Percentiles rank a stretch among this genome's conserved stretches.
Evolutionary conservation across 495 filamentous ascomycete species (phyloP).

Genomic region (Aspergillus sclerotioniger): DNA sequence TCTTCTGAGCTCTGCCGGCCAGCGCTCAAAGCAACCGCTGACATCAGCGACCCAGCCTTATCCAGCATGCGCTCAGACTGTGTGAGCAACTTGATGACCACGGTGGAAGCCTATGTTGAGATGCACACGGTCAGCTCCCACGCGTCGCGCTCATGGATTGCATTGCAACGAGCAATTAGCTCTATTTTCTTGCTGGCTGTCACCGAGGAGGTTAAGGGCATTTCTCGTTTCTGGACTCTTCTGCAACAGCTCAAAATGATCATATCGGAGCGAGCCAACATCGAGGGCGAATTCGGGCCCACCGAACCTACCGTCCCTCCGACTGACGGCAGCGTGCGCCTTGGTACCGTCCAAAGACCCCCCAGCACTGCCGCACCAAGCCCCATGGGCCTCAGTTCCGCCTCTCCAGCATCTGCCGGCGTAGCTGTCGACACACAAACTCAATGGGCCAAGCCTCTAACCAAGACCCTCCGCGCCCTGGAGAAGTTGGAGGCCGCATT

Average conservation of each 20-base stretch:
- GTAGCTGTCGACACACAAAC: slow-evolving; percentile 37
- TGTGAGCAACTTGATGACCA: slow-evolving; percentile 39
- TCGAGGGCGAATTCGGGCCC: slow-evolving; percentile 31
- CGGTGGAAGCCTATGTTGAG: slow-evolving; percentile 48
- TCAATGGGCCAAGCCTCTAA: slow-evolving; percentile 48
- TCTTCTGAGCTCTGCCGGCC: slow-evolving; percentile 60
- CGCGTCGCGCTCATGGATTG: slow-evolving; percentile 47
- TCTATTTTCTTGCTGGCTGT: slow-evolving; percentile 48
- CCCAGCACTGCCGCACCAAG: slow-evolving; percentile 28
- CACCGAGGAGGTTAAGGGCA: slow-evolving; percentile 42
- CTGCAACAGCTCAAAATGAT: slow-evolving; percentile 43
- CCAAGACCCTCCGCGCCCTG: slow-evolving; percentile 46
- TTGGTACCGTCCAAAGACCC: slow-evolving; percentile 33
- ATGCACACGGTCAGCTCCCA: slow-evolving; percentile 45
- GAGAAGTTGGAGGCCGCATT: slow-evolving; percentile 46
- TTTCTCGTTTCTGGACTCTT: slow-evolving; percentile 39
- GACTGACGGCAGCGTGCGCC: slow-evolving; percentile 8
- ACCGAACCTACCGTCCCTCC: slow-evolving; percentile 10
- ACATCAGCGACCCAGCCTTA: slow-evolving; percentile 34
- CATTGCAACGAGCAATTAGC: slow-evolving; percentile 47
- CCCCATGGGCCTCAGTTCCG: slow-evolving; percentile 22
- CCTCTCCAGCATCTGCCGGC: slow-evolving; percentile 28
- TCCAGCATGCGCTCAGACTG: slow-evolving; percentile 47
- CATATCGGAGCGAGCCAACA: slow-evolving; percentile 42
- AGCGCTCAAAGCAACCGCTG: slow-evolving; percentile 44